Base-by-base conservation (phyloP, 805 yeast species). In the Ogataea ganodermae region DNA sequence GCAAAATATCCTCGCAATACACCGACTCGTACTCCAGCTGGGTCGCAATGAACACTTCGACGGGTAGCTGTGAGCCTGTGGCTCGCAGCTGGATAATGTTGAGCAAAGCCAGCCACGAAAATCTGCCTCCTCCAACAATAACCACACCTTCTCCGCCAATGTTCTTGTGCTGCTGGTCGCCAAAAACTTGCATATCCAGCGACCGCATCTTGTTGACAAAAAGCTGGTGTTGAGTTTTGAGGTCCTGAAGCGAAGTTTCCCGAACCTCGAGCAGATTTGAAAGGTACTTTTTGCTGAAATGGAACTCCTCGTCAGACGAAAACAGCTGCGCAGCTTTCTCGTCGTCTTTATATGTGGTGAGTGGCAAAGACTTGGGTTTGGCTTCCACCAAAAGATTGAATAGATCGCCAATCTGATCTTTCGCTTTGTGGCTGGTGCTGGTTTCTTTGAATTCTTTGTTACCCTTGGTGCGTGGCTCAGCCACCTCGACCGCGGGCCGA, bases 71-170 rank as follows among this genome's bases (percentile, higher is more conserved):
- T 9, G 76, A 66, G 2, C 80, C 81, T 1, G 69, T 55, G 3
- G 66, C 63, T 24, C 81, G 57, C 18, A 67, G 60, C 57, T 79
- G 82, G 50, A 66, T 67, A 35, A 79, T 75, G 24, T 73, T 79
- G 32, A 79, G 56, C 50, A 72, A 69, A 3, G 80, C 66, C 38
- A 79, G 66, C 81, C 83, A 76, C 39, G 74, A 67, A 56, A 69
- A 79, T 51, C 71, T 60, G 1, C 77, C 79, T 13, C 84, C 79
- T 7, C 84, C 84, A 37, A 79, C 78, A 31, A 78, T 60, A 12
- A 79, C 82, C 24, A 74, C 71, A 2, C 79, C 75, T 42, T 46
- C 48, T 8, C 62, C 61, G n/a, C 38, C 43, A 21, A 45, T 35
- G 20, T 24, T 22, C 21, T 40, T 43, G 30, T 35, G 27, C n/a